phyloP scores from a whole-genome alignment of 2,329 filamentous ascomycete species.

The Byssochlamys sp. region DNA sequence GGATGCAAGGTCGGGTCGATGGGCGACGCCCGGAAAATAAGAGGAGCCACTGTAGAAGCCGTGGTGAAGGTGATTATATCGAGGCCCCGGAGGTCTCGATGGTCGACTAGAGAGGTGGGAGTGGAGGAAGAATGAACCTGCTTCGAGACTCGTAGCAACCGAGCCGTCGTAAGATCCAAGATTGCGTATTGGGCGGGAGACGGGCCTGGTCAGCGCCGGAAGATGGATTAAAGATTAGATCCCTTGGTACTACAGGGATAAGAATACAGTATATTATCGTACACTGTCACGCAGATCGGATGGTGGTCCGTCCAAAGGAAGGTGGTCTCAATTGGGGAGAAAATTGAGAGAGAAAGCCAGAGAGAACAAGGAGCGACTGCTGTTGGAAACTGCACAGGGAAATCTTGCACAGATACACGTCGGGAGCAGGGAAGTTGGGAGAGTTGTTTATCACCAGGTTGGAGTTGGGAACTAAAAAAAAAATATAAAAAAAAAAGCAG shows the following conservation, averaged over 20 bases:
- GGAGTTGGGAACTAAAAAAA: neutral
- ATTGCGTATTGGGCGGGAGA: neutral
- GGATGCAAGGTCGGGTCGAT: slow-evolving; percentile 41
- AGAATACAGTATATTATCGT: neutral
- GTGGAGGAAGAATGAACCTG: slow-evolving; percentile 1
- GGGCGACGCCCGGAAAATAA: slow-evolving; percentile 52
- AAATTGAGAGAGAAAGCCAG: neutral
- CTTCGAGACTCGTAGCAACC: neutral
- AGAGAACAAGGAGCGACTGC: neutral
- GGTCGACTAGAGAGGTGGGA: slow-evolving; percentile 18
- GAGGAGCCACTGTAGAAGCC: slow-evolving; percentile 52
- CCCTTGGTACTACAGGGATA: neutral
- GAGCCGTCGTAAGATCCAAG: neutral
- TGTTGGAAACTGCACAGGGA: neutral
- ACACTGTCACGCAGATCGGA: neutral
- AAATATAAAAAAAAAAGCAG: neutral
- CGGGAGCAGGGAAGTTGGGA: neutral
- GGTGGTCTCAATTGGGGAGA: neutral
- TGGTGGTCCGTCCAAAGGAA: neutral
- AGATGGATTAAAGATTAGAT: neutral
- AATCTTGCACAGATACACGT: neutral
- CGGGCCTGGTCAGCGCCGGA: neutral
- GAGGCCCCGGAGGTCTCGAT: slow-evolving; percentile 23
- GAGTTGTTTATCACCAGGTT: neutral
- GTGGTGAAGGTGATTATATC: slow-evolving; percentile 29